Conservation (phyloP, 2,329 filamentous ascomycete species). For the Aspergillus sp. region DNA sequence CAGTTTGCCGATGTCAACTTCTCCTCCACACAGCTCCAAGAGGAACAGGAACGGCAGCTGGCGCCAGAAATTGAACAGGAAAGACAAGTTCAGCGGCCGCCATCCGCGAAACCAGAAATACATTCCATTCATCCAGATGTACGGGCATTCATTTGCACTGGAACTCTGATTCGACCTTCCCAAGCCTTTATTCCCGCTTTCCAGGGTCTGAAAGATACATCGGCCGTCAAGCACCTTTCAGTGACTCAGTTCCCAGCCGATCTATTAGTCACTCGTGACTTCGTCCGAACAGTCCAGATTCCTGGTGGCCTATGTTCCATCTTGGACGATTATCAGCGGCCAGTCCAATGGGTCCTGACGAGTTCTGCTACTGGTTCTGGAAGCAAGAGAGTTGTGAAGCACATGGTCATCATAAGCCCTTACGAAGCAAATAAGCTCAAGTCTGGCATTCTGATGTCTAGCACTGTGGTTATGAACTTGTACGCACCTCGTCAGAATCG, state of each 20-base stretch:
- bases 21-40: constrained; percentile 44
- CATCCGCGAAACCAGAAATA: constrained; percentile 33
- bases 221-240: constrained; percentile 37
- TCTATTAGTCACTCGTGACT: constrained; percentile 54
- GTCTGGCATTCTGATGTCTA: constrained; percentile 34
- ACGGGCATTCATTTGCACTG: constrained; percentile 38
- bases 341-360: constrained; percentile 57
- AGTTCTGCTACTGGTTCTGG: constrained; percentile 2
- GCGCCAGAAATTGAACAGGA: constrained; percentile 65
- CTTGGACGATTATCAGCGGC: constrained; percentile 52
- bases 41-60: constrained; percentile 70
- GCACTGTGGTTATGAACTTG: constrained; percentile 47
- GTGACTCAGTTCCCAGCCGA: constrained; percentile 36
- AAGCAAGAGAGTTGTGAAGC: not conserved
- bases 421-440: constrained; percentile 59
- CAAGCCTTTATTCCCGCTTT: constrained; percentile 50
- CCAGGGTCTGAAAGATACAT: constrained; percentile 41
- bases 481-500: constrained; percentile 52
- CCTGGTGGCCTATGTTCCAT: not conserved
- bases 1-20: constrained; percentile 37
- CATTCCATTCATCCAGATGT: constrained; percentile 52
- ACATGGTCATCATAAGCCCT: constrained; percentile 60
- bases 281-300: constrained; percentile 45
- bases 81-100: constrained; percentile 53
- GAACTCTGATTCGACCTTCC: constrained; percentile 28